Evolutionary conservation across 345 rosid species (phyloP).

Genomic region (Psidium guajava): DNA sequence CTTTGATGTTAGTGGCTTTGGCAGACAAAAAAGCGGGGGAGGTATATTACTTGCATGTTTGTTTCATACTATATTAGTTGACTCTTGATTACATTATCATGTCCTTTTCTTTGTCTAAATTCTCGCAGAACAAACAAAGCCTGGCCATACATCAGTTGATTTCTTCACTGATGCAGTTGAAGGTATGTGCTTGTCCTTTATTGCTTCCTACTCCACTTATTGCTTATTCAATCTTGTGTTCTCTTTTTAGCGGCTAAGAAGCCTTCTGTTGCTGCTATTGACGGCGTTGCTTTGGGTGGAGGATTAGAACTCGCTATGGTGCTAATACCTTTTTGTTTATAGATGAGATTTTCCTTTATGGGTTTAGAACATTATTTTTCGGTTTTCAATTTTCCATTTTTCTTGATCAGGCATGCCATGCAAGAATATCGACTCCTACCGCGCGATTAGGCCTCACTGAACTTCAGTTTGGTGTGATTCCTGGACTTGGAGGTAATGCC

Average conservation of each 20-base stretch:
- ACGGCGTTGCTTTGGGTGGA: slow-evolving; percentile 95
- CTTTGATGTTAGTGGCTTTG: slow-evolving; percentile 65
- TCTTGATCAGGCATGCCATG: slow-evolving; percentile 62
- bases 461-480: slow-evolving; percentile 86
- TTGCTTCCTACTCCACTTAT: neutral
- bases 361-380: neutral
- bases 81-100: neutral
- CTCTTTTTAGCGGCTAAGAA: slow-evolving; percentile 58
- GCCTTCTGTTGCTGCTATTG: slow-evolving; percentile 95
- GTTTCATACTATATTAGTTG: neutral
- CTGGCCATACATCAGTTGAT: slow-evolving; percentile 43
- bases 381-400: neutral
- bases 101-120: neutral
- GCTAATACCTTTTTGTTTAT: neutral
- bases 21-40: slow-evolving; percentile 33
- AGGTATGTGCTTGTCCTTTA: slow-evolving; percentile 31
- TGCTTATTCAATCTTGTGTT: neutral
- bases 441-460: slow-evolving; percentile 87
- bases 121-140: slow-evolving; percentile 34
- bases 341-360: neutral
- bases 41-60: slow-evolving; percentile 12
- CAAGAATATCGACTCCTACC: slow-evolving; percentile 70
- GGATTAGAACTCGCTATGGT: slow-evolving; percentile 95
- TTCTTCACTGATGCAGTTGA: slow-evolving; percentile 51
- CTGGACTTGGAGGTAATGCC: slow-evolving; percentile 90